These are phyloP conservation scores for Elsinoe necatrix DNA, from an alignment of 2,329 filamentous ascomycete genomes.

Conservation along the genomic window DNA sequence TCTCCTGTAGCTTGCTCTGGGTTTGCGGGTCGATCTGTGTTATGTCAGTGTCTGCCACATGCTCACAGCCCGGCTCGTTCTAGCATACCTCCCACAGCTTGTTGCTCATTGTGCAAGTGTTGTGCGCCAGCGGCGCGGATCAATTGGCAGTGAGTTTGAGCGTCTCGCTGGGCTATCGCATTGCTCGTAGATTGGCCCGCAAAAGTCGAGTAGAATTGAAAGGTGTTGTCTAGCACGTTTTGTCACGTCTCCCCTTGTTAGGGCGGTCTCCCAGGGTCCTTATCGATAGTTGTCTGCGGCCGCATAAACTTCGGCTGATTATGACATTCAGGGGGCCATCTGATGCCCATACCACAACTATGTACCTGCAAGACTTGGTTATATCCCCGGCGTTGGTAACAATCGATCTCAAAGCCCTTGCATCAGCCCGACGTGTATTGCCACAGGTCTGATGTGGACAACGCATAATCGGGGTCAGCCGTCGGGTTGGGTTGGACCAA, in stretches of 20 bases:
- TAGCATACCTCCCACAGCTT: slow-evolving; percentile 66
- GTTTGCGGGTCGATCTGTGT: slow-evolving; percentile 79
- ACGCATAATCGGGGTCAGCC: too few relatives aligned
- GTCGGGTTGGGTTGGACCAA: too few relatives aligned
- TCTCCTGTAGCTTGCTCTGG: slow-evolving; percentile 83
- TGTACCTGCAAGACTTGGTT: too few relatives aligned
- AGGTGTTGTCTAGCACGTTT: background rate
- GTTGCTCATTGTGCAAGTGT: slow-evolving; percentile 45
- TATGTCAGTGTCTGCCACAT: background rate
- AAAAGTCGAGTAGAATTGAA: background rate
- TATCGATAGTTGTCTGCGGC: slow-evolving; percentile 13
- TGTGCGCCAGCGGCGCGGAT: background rate
- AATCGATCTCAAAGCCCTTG: too few relatives aligned
- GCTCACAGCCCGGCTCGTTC: background rate
- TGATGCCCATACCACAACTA: too few relatives aligned
- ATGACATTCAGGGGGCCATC: too few relatives aligned
- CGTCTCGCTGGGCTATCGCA: background rate
- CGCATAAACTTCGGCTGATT: slow-evolving; percentile 9
- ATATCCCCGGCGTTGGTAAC: too few relatives aligned
- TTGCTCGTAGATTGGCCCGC: background rate
- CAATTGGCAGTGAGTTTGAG: background rate
- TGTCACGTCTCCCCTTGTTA: slow-evolving; percentile 6
- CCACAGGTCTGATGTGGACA: too few relatives aligned
- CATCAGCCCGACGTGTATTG: too few relatives aligned
- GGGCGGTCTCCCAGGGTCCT: background rate